phyloP scores from a whole-genome alignment of 257 asterid species.

The Leptodermis oblonga region DNA sequence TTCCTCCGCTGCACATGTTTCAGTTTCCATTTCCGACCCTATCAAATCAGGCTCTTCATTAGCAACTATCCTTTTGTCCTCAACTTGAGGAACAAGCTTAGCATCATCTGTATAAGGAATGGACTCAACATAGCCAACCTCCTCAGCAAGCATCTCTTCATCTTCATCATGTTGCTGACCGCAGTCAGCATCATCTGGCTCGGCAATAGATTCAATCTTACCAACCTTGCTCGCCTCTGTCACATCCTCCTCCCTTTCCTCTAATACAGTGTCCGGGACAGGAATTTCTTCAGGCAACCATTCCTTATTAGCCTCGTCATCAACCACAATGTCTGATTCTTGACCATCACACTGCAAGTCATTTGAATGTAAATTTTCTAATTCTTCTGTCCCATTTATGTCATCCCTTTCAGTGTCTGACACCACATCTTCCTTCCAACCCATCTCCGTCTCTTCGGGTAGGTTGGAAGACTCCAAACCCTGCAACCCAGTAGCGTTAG shows the following conservation, averaged over 20 bases:
- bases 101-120: constrained; percentile 41
- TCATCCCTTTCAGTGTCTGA: constrained; percentile 19
- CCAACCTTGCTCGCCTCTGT: constrained; percentile 45
- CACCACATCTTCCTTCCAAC: constrained; percentile 23
- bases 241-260: constrained; percentile 33
- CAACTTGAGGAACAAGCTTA: constrained; percentile 40
- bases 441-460: constrained; percentile 25
- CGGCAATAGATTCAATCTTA: constrained; percentile 41
- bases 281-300: constrained; percentile 20
- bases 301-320: constrained; percentile 18
- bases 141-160: constrained; percentile 38
- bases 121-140: constrained; percentile 48
- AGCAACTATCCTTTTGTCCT: constrained; percentile 39
- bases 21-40: constrained; percentile 5
- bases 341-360: constrained; percentile 6
- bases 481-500: constrained; percentile 21
- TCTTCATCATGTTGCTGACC: constrained; percentile 38
- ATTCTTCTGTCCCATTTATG: not conserved
- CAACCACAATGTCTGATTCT: not conserved
- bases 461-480: constrained; percentile 6
- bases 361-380: not conserved
- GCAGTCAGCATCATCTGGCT: constrained; percentile 6
- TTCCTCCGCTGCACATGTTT: constrained; percentile 17
- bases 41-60: constrained; percentile 9
- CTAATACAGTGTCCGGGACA: constrained; percentile 27